Evolutionary conservation across 2,329 filamentous ascomycete genomes (phyloP), one percentile per base, ranked within the genome.

Genomic region (Beauveria pseudobassiana): DNA sequence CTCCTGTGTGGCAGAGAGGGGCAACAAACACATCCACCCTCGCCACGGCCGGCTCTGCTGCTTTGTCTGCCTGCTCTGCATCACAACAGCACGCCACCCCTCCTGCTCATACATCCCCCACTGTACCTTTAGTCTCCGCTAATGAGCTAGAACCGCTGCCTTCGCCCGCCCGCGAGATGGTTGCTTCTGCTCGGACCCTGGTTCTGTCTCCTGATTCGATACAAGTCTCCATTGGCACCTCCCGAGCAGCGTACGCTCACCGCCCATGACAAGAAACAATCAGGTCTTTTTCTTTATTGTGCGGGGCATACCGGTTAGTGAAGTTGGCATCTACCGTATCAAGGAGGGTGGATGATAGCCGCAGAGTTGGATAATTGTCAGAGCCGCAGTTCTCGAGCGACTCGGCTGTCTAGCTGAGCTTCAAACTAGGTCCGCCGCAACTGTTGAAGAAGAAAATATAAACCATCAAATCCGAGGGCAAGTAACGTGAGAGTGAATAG

Each of bases 131-230:
- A 24, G 43, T 58, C 46, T 59, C 56, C 56, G 45, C 56, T 38
- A 59, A 48, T 48, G 18, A 24, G 46, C 18, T 42, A 43, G n/a
- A 50, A 42, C 20, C 9, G 46, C 30, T 24, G 43, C 56, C 16
- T 38, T 30, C 18, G 45, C 46, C 22, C 56, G 56, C 30, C 46
- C 20, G 34, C 28, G 34, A 59, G 56, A 42, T 43, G 38, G 56
- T 38, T 42, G 34, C 45, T 28, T 46, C 56, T 50, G 46, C 56
- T 59, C 56, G 56, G 56, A 59, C 56, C 56, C 56, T 28, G 22
- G 34, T 48, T 18, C 56, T 20, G 16, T 10, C 56, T 51, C 18
- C 56, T 59, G 56, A 59, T 59, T 59, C 56, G 56, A 50, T 38
- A 38, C 20, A 40, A n/a, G 46, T 7, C 30, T 30, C 18, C 30